Evolutionary conservation across 176 grass and related monocot genomes (phyloP).

Genomic region (Musa acuminata): DNA sequence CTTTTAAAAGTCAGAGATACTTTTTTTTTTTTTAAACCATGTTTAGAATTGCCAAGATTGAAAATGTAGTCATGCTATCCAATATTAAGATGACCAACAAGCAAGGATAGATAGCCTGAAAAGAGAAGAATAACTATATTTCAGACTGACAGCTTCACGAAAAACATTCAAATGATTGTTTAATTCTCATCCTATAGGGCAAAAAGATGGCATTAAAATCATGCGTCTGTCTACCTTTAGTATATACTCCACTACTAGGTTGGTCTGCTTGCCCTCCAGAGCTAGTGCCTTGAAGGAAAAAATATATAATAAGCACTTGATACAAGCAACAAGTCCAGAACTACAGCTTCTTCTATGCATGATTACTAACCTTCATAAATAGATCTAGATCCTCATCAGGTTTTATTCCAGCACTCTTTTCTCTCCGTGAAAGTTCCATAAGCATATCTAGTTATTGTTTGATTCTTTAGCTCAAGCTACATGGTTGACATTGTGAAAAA

Average conservation of each 20-base stretch:
- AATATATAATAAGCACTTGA: slow-evolving; percentile 10
- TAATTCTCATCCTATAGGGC: no score
- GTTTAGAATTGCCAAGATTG: no score
- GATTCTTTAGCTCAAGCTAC: slow-evolving; percentile 8
- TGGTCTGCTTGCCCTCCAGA: slow-evolving; percentile 85
- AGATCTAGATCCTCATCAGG: slow-evolving; percentile 97
- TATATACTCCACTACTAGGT: slow-evolving; percentile 88
- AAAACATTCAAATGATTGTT: no score
- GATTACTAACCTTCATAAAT: slow-evolving; percentile 80
- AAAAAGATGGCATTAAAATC: neutral
- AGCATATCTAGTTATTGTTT: slow-evolving; percentile 70
- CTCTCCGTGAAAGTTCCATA: slow-evolving; percentile 83
- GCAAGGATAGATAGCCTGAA: no score
- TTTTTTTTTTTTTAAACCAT: no score
- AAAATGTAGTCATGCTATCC: no score
- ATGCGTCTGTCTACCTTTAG: slow-evolving; percentile 58
- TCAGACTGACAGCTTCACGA: no score
- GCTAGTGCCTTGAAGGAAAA: slow-evolving; percentile 69
- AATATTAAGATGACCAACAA: no score
- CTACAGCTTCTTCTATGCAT: neutral
- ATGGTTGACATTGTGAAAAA: slow-evolving; percentile 6
- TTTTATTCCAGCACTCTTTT: slow-evolving; percentile 87
- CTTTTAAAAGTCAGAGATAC: no score
- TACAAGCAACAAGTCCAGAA: neutral
- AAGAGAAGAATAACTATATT: no score